Conservation (phyloP, 805 yeast genomes). For the Wickerhamiella shivajii region DNA sequence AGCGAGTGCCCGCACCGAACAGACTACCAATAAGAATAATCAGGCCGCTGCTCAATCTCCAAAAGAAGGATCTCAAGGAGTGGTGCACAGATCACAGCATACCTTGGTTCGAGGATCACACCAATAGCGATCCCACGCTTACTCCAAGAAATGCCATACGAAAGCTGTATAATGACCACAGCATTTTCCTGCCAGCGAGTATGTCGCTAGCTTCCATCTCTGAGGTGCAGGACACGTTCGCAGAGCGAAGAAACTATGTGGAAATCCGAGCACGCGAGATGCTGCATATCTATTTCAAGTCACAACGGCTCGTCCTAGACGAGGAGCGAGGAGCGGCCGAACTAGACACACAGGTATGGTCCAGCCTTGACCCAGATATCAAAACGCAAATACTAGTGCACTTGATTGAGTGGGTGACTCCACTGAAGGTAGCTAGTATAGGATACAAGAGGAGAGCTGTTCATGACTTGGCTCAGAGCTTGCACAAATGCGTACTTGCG, state of each 20-base stretch:
- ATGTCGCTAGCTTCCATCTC: background rate
- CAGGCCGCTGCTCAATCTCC: constrained; percentile 39
- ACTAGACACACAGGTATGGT: no score
- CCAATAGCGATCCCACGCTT: constrained; percentile 39
- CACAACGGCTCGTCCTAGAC: no score
- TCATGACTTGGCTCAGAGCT: no score
- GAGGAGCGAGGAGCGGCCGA: no score
- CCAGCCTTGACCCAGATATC: no score
- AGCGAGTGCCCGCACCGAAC: constrained; percentile 3
- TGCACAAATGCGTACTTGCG: no score
- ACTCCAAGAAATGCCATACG: constrained; percentile 49
- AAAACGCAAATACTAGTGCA: no score
- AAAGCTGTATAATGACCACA: constrained; percentile 25
- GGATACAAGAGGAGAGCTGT: no score
- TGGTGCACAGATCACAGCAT: constrained; percentile 32
- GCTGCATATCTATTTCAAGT: background rate
- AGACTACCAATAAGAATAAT: constrained; percentile 20
- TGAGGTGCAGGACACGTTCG: constrained; percentile 2
- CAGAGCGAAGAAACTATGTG: constrained; percentile 6
- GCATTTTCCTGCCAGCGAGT: constrained; percentile 14
- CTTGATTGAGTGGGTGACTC: no score
- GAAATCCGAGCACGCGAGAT: background rate
- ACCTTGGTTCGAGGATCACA: constrained; percentile 56
- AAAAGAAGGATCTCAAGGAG: constrained; percentile 32
- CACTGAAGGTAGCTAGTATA: no score